These are phyloP conservation scores for Piper betle DNA, from an alignment of 164 flowering plant species.

Conservation along the genomic window DNA sequence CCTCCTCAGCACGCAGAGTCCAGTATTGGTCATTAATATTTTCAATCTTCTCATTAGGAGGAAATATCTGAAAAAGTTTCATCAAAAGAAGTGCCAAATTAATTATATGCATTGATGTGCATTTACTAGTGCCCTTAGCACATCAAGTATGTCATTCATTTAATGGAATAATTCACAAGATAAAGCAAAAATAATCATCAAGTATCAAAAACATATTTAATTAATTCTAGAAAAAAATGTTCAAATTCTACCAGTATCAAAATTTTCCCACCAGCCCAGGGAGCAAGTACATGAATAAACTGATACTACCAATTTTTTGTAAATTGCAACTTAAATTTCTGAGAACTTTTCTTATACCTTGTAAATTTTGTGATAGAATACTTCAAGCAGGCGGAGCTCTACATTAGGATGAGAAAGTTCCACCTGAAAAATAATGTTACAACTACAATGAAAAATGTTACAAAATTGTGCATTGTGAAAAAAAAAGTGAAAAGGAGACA, in stretches of 20 bases:
- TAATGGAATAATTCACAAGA: too few relatives aligned
- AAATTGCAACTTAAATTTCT: background rate
- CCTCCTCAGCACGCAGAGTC: constrained; percentile 88
- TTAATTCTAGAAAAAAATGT: too few relatives aligned
- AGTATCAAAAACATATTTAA: too few relatives aligned
- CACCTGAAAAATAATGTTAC: constrained; percentile 15
- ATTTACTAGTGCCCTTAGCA: too few relatives aligned
- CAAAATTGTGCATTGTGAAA: background rate
- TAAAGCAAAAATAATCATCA: too few relatives aligned
- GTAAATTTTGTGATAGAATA: constrained; percentile 94
- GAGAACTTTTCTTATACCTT: constrained; percentile 35
- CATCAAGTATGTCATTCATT: too few relatives aligned
- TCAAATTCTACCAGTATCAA: too few relatives aligned
- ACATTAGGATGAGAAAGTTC: constrained; percentile 83
- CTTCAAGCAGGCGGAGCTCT: constrained; percentile 85
- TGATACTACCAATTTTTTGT: background rate
- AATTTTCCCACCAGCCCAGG: too few relatives aligned
- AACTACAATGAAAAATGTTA: background rate
- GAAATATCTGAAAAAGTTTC: constrained; percentile 46
- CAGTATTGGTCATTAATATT: constrained; percentile 79
- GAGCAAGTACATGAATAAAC: too few relatives aligned
- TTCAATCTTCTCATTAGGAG: constrained; percentile 61
- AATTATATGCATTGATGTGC: background rate
- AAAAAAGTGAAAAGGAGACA: too few relatives aligned
- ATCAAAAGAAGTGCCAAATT: too few relatives aligned